phyloP scores from a whole-genome alignment of 2,329 filamentous ascomycete species.

The Mycosphaerella sp. region DNA sequence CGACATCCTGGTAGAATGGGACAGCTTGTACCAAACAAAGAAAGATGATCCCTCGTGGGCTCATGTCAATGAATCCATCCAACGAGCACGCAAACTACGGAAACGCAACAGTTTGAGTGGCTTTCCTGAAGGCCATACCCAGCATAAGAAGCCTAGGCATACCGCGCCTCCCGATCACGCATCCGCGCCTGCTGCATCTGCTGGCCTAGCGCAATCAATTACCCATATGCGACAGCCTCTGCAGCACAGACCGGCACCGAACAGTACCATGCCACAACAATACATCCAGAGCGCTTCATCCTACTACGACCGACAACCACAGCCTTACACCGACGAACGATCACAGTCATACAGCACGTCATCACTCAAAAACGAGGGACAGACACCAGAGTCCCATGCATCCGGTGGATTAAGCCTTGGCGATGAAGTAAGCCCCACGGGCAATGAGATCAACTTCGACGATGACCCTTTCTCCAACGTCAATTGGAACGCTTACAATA shows the following conservation, averaged over 20 bases:
- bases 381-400: slow-evolving; percentile 3
- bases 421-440: slow-evolving; percentile 8
- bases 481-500: slow-evolving; percentile 19
- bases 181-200: neutral
- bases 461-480: slow-evolving; percentile 10
- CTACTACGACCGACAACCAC: neutral
- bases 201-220: neutral
- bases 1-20: slow-evolving; percentile 25
- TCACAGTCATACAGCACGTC: neutral
- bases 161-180: slow-evolving; percentile 1
- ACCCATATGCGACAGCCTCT: slow-evolving; percentile 1
- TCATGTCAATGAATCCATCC: slow-evolving; percentile 27
- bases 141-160: slow-evolving; percentile 5
- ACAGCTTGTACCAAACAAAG: slow-evolving; percentile 22
- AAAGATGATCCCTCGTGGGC: slow-evolving; percentile 27
- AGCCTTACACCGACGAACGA: neutral
- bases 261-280: neutral
- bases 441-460: slow-evolving; percentile 1
- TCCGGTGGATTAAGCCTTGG: neutral
- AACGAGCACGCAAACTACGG: slow-evolving; percentile 20
- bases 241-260: slow-evolving; percentile 5
- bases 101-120: slow-evolving; percentile 3
- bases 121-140: neutral
- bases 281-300: neutral
- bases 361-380: neutral